Percentiles rank a stretch among this genome's conserved stretches.
Conservation (phyloP, 2,329 filamentous ascomycete species). For the Cordyceps javanica region DNA sequence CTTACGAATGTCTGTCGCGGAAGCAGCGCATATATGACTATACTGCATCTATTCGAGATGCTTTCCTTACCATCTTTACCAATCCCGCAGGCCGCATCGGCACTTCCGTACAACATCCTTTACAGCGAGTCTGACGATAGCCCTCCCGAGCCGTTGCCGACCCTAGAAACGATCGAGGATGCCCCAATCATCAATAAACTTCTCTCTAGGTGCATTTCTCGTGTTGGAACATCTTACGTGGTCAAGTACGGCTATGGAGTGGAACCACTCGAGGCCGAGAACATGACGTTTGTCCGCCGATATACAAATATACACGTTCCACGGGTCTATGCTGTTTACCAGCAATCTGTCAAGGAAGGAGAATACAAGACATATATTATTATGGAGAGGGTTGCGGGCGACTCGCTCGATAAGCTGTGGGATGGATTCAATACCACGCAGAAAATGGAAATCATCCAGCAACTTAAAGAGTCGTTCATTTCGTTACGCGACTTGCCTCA, state of each 20-base stretch:
- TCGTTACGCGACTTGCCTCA: constrained; percentile 10
- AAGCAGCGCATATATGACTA: too few relatives aligned
- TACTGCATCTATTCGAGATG: too few relatives aligned
- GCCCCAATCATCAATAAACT: constrained; percentile 10
- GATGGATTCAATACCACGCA: not conserved
- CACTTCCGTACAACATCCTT: not conserved
- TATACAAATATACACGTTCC: constrained; percentile 10
- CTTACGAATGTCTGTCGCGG: too few relatives aligned
- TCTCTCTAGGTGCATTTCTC: not conserved
- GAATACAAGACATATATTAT: constrained; percentile 14
- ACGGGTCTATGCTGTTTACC: constrained; percentile 14
- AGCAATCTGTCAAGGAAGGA: not conserved
- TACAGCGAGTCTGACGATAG: not conserved
- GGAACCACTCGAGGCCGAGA: constrained; percentile 12
- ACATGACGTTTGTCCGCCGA: constrained; percentile 10
- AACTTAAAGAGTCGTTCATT: constrained; percentile 10
- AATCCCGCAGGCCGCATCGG: not conserved
- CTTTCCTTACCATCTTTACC: too few relatives aligned
- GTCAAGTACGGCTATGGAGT: constrained; percentile 14
- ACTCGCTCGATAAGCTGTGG: constrained; percentile 14
- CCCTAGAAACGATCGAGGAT: not conserved
- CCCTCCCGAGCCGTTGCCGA: not conserved
- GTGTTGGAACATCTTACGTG: constrained; percentile 7
- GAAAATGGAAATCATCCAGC: not conserved
- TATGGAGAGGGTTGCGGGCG: constrained; percentile 13